Conservation (phyloP, 2,329 filamentous ascomycete species). For the Fusarium circinatum region DNA sequence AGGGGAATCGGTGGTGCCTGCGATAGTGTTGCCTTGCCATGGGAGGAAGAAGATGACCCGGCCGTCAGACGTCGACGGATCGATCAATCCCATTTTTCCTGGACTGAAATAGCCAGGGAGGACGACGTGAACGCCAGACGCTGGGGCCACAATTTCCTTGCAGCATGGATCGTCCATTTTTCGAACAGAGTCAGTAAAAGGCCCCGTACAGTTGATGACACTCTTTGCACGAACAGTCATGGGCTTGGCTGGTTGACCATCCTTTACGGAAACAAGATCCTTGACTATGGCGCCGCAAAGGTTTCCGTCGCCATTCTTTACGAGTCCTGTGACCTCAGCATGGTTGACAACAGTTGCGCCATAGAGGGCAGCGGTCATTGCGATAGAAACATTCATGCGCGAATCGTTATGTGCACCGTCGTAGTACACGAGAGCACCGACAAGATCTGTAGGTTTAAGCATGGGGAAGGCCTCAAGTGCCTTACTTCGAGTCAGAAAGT, state of each 20-base stretch:
- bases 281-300: slow-evolving; percentile 79
- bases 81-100: slow-evolving; percentile 86
- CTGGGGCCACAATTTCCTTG: slow-evolving; percentile 84
- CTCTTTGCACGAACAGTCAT: slow-evolving; percentile 81
- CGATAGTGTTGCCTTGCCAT: slow-evolving; percentile 93
- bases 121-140: slow-evolving; percentile 86
- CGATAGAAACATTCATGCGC: slow-evolving; percentile 89
- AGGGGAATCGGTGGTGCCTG: slow-evolving; percentile 85
- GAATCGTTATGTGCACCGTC: slow-evolving; percentile 94
- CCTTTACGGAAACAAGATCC: slow-evolving; percentile 73
- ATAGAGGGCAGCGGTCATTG: slow-evolving; percentile 89
- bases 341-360: slow-evolving; percentile 86
- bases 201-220: slow-evolving; percentile 88
- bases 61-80: slow-evolving; percentile 86
- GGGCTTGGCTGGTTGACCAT: slow-evolving; percentile 68
- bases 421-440: slow-evolving; percentile 89
- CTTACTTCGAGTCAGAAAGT: slow-evolving; percentile 88
- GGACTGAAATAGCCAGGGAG: slow-evolving; percentile 89
- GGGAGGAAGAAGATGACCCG: slow-evolving; percentile 93
- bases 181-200: slow-evolving; percentile 86
- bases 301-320: slow-evolving; percentile 77
- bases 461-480: slow-evolving; percentile 89
- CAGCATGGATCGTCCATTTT: slow-evolving; percentile 81
- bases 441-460: slow-evolving; percentile 81
- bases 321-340: slow-evolving; percentile 79